Conservation (phyloP, 164 flowering plant genomes). For the Umbellularia californica region DNA sequence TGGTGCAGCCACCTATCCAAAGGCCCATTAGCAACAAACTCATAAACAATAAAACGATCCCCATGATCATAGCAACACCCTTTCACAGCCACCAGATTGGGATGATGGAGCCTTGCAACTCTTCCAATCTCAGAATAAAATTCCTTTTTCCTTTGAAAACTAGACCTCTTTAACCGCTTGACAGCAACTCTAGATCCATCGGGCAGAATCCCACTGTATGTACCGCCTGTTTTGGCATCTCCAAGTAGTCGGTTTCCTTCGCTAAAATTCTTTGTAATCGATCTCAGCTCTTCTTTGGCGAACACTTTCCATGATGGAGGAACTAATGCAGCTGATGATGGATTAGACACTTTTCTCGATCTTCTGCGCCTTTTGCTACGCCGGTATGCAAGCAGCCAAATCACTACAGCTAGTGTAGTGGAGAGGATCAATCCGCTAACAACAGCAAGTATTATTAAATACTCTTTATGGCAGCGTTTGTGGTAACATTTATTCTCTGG, state of each 20-base stretch:
- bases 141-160: conserved; percentile 89
- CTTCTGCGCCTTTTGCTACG: conserved; percentile 63
- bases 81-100: conserved; percentile 80
- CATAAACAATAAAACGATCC: conserved; percentile 88
- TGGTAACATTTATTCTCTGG: conserved; percentile 56
- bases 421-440: conserved; percentile 79
- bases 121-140: conserved; percentile 87
- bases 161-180: conserved; percentile 87
- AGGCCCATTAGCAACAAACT: conserved; percentile 84
- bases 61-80: conserved; percentile 97
- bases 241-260: conserved; percentile 92
- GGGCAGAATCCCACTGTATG: conserved; percentile 73
- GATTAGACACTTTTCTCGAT: conserved; percentile 60
- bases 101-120: conserved; percentile 85
- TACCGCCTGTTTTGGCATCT: conserved; percentile 92
- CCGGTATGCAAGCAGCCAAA: conserved; percentile 78
- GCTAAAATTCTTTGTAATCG: conserved; percentile 84
- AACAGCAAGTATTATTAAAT: conserved; percentile 70
- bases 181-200: conserved; percentile 92
- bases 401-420: conserved; percentile 61
- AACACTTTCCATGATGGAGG: conserved; percentile 86
- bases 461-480: conserved; percentile 76
- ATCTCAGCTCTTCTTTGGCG: conserved; percentile 70
- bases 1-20: conserved; percentile 95
- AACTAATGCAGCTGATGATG: conserved; percentile 65